phyloP scores from a whole-genome alignment of 2,329 filamentous ascomycete genomes.

The Colletotrichum chrysophilum region DNA sequence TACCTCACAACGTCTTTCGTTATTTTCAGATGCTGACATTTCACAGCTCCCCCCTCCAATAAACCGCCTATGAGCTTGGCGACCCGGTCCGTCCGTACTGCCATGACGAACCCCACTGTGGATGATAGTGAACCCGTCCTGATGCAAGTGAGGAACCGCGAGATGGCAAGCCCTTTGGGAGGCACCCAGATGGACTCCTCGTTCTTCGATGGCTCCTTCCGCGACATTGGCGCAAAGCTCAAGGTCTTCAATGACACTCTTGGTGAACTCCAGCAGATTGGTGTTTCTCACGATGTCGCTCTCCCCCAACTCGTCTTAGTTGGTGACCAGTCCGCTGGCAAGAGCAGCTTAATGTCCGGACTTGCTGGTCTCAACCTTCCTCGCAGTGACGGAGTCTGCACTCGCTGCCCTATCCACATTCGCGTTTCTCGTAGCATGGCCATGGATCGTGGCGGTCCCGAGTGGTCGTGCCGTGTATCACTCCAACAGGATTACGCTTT shows the following conservation, averaged over 20 bases:
- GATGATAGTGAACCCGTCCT: slow-evolving; percentile 41
- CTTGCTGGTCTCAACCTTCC: slow-evolving; percentile 76
- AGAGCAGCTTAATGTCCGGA: slow-evolving; percentile 72
- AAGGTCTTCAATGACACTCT: slow-evolving; percentile 71
- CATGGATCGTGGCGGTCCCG: slow-evolving; percentile 22
- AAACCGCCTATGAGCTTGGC: slow-evolving; percentile 14
- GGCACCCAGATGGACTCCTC: slow-evolving; percentile 37
- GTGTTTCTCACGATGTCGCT: slow-evolving; percentile 72
- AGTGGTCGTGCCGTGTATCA: slow-evolving; percentile 73
- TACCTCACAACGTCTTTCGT: neutral
- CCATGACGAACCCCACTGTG: slow-evolving; percentile 5
- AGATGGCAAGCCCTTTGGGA: slow-evolving; percentile 22
- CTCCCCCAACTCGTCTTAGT: slow-evolving; percentile 83
- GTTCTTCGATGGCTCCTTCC: slow-evolving; percentile 48
- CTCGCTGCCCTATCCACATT: slow-evolving; percentile 81
- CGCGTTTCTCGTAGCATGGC: slow-evolving; percentile 60
- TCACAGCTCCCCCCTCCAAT: slow-evolving; percentile 41
- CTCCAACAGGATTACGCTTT: slow-evolving; percentile 71
- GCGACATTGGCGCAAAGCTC: slow-evolving; percentile 65
- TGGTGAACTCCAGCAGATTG: slow-evolving; percentile 72
- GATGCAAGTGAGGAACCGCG: slow-evolving; percentile 39
- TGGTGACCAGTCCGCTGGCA: slow-evolving; percentile 85
- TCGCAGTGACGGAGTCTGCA: slow-evolving; percentile 75
- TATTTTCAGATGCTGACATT: neutral
- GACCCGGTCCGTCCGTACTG: neutral